phyloP scores from a whole-genome alignment of 352 stramenopile species.

The Pythium pyrilobum region DNA sequence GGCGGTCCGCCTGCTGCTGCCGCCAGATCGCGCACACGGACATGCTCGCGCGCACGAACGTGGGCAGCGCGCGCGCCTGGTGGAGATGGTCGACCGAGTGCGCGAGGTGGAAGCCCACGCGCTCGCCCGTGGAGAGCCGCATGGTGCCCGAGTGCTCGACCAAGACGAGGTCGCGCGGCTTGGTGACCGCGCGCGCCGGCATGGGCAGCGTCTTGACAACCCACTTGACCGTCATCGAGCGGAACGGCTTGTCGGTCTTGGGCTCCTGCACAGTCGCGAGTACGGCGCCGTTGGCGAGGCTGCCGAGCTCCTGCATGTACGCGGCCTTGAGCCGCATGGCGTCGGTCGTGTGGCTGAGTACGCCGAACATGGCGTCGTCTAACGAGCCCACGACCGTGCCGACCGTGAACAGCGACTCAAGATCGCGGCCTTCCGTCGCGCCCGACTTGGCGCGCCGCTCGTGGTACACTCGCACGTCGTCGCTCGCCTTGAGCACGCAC shows the following conservation, averaged over 20 bases:
- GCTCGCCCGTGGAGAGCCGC: conserved; percentile 31
- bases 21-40: conserved; percentile 41
- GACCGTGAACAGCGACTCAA: conserved; percentile 14
- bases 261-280: conserved; percentile 41
- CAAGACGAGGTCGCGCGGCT: conserved; percentile 53
- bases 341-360: conserved; percentile 17
- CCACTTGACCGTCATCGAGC: conserved; percentile 28
- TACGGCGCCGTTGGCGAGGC: conserved; percentile 34
- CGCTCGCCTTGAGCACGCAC: conserved; percentile 6
- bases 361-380: conserved; percentile 19
- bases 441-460: conserved; percentile 7
- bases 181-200: conserved; percentile 32
- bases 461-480: conserved; percentile 22
- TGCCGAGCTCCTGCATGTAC: conserved; percentile 30
- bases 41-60: conserved; percentile 22
- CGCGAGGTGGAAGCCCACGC: conserved; percentile 47
- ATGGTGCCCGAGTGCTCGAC: conserved; percentile 41
- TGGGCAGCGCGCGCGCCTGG: conserved; percentile 6
- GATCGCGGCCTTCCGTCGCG: not conserved
- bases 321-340: conserved; percentile 15
- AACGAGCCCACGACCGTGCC: conserved; percentile 17
- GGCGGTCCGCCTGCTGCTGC: conserved; percentile 9
- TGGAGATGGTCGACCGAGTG: conserved; percentile 35
- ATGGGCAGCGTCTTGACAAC: conserved; percentile 4
- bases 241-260: conserved; percentile 36